Evolutionary conservation across 2,329 filamentous ascomycete genomes (phyloP).

Genomic region (Coccinonectria pachysandricola): DNA sequence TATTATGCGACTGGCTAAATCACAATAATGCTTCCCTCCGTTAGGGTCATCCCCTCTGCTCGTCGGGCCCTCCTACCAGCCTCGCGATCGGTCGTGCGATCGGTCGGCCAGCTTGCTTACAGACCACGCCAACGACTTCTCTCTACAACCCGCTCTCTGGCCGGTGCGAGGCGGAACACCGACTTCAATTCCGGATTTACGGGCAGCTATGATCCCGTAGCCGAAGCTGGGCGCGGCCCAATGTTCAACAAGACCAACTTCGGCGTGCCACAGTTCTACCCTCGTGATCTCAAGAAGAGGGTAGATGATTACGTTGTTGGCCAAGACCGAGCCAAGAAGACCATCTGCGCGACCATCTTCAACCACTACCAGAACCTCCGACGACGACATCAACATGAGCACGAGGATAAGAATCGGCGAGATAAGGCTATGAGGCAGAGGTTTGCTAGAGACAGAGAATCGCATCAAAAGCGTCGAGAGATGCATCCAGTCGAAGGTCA

Average conservation of each 20-base stretch:
- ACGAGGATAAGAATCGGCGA: constrained; percentile 43
- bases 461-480: constrained; percentile 43
- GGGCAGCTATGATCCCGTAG: constrained; percentile 46
- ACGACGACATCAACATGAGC: constrained; percentile 67
- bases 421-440: constrained; percentile 63
- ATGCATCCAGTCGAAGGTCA: constrained; percentile 72
- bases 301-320: constrained; percentile 95
- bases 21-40: constrained; percentile 15
- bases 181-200: constrained; percentile 49
- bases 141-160: constrained; percentile 13
- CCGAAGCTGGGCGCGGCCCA: constrained; percentile 44
- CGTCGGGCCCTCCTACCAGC: constrained; percentile 6
- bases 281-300: constrained; percentile 69
- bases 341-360: constrained; percentile 85
- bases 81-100: constrained; percentile 2
- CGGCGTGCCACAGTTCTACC: constrained; percentile 54
- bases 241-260: constrained; percentile 49
- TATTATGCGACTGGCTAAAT: constrained; percentile 19
- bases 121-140: constrained; percentile 12
- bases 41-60: constrained; percentile 13
- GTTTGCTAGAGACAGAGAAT: constrained; percentile 56
- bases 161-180: constrained; percentile 30
- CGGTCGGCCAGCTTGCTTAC: not conserved
- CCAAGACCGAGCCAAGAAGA: constrained; percentile 89
- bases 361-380: constrained; percentile 92